A percentile compares a stretch with the other conserved stretches of the same genome.
These are phyloP conservation scores for Trifolium fragiferum DNA, from an alignment of 306 rosid species.

Conservation along the genomic window DNA sequence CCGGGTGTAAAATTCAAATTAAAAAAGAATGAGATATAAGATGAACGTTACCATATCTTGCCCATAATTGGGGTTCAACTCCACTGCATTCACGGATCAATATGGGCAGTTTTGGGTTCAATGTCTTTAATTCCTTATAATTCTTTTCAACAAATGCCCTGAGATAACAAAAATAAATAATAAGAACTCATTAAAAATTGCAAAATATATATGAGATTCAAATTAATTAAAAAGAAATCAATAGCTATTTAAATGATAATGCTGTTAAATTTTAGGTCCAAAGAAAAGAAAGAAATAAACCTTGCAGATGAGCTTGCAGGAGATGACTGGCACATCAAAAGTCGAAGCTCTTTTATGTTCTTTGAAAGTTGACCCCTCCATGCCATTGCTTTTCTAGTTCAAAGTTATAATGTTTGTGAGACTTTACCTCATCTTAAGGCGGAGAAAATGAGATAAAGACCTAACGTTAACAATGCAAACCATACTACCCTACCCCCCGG, in stretches of 20 bases:
- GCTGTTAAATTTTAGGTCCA: not conserved
- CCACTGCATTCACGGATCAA: conserved; percentile 94
- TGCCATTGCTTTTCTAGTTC: conserved; percentile 60
- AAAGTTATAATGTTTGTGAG: conserved; percentile 31
- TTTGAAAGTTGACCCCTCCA: conserved; percentile 81
- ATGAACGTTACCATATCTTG: conserved; percentile 77
- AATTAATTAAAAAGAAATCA: not conserved
- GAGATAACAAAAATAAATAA: conserved; percentile 22
- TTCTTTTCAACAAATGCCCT: conserved; percentile 88
- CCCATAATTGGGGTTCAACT: conserved; percentile 89
- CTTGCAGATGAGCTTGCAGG: conserved; percentile 88
- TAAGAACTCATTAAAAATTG: conserved; percentile 2
- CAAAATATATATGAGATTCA: not conserved
- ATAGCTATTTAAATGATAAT: not conserved
- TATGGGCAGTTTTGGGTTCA: conserved; percentile 89
- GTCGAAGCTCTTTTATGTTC: conserved; percentile 84
- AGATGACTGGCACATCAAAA: conserved; percentile 90
- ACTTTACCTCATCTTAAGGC: not conserved
- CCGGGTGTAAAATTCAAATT: conserved; percentile 11
- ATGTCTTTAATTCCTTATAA: conserved; percentile 79
- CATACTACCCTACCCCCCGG: no score
- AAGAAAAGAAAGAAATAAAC: conserved; percentile 41
- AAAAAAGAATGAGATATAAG: conserved; percentile 11
- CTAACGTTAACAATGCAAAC: not conserved
- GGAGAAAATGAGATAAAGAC: not conserved